Evolutionary conservation across 2,329 filamentous ascomycete genomes (phyloP).

Genomic region (Aureobasidium leucospermi): DNA sequence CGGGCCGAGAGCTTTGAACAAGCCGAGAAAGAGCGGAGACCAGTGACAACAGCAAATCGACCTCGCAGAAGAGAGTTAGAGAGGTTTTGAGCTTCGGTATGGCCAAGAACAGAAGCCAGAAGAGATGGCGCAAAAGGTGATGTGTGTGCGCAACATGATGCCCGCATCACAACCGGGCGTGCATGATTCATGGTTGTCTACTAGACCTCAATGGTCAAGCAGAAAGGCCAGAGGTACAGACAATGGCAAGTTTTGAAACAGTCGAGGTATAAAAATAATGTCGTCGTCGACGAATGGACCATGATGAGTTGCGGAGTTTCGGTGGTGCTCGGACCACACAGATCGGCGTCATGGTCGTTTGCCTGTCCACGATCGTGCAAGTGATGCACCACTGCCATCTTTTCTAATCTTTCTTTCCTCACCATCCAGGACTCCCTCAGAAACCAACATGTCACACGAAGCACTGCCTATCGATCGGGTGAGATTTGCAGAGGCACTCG

Average conservation of each 20-base stretch:
- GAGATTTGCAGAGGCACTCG: conserved; percentile 48
- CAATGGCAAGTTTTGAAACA: not conserved
- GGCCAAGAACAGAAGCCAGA: not conserved
- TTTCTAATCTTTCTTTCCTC: not conserved
- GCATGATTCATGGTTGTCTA: conserved; percentile 26
- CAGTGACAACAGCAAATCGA: not conserved
- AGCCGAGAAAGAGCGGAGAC: not conserved
- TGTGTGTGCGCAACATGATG: conserved; percentile 17
- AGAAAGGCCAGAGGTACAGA: not conserved
- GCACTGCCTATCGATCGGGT: conserved; percentile 25
- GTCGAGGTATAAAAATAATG: not conserved
- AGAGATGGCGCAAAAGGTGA: not conserved
- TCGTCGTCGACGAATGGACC: conserved; percentile 8
- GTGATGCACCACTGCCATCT: not conserved
- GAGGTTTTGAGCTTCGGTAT: not conserved
- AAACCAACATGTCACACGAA: conserved; percentile 16
- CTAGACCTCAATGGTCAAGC: conserved; percentile 3
- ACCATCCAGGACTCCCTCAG: not conserved
- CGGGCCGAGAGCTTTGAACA: not conserved
- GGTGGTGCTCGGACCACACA: conserved; percentile 21
- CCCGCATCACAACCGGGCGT: conserved; percentile 24
- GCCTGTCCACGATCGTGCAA: conserved; percentile 1
- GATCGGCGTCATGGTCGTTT: conserved; percentile 13
- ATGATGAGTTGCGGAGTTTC: conserved; percentile 13
- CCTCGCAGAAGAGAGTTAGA: not conserved